Base-by-base conservation (phyloP, 371 early-diverging fungal species). In the Modicella reniformis region DNA sequence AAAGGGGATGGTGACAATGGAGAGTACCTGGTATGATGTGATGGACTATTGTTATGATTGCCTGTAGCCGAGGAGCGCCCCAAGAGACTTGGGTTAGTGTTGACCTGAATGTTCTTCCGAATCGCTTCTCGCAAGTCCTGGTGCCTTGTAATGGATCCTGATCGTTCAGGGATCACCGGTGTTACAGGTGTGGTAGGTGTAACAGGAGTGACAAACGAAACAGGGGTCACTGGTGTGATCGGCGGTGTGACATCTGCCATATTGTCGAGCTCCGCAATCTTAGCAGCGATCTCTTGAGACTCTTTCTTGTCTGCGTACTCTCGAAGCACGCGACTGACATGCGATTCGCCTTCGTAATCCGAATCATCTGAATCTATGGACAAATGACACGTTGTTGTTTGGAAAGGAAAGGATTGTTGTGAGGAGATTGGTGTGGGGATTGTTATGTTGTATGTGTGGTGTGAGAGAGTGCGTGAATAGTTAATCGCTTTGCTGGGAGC, bases 331-430 rank as follows among this genome's bases (percentile, higher is more conserved):
- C 87, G 81, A 25, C 84, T 75, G 26, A 88, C 84, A 68, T 88
- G 87, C 6, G 86, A 84, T 44, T 74, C 74, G 50, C 86, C 87
- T 65, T 87, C 87, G 67, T 82, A 77, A 44, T 85, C 89, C 50
- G 84, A 84, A 32, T 84, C 85, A 64, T 88, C 89, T 8, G 89
- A 88, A 52, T 88, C 89, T 55, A 21, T 21, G 13, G 17, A 37
- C 37, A 53, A 41, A 19, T 37, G 25, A 30, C 44, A 32, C 26
- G 28, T 54, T 15, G 47, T 54, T 57, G n/a, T n/a, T n/a, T n/a
- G n/a, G 25, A 21, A 10, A 29, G 26, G 21, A 26, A 47, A 56
- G 17, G 59, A 53, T 17, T 12, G 37, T 8, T 37, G 8, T 37
- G 12, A 37, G 37, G 37, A 12, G n/a, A n/a, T n/a, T n/a, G n/a